These are phyloP conservation scores for Penicillium vulpinum DNA, from an alignment of 2,329 filamentous ascomycete genomes.

Conservation along the genomic window DNA sequence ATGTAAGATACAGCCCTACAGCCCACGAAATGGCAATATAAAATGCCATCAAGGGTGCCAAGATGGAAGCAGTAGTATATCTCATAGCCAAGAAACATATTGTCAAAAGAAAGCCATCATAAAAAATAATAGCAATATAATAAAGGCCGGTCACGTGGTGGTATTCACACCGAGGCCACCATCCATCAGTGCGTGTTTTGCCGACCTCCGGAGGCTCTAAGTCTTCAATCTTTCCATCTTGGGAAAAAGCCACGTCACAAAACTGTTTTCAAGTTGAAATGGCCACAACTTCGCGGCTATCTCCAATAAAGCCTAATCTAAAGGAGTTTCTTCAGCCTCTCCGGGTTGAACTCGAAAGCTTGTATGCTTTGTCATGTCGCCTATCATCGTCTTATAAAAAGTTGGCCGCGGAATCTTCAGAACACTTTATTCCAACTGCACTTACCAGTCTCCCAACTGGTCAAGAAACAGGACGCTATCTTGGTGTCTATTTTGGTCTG, in stretches of 20 bases:
- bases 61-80: neutral
- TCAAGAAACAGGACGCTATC: conserved; percentile 52
- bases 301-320: conserved; percentile 4
- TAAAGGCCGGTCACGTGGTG: conserved; percentile 6
- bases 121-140: neutral
- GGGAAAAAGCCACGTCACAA: neutral
- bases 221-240: neutral
- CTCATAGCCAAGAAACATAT: no score
- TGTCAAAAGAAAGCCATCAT: neutral
- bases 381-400: conserved; percentile 39
- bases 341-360: conserved; percentile 28
- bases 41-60: no score
- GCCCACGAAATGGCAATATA: neutral
- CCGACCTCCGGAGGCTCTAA: neutral
- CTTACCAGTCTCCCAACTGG: conserved; percentile 48
- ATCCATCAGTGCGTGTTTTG: neutral
- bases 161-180: neutral
- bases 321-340: conserved; percentile 34
- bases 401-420: conserved; percentile 39
- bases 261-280: neutral
- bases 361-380: conserved; percentile 39
- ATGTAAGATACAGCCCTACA: neutral
- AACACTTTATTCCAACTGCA: conserved; percentile 46
- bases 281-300: neutral
- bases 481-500: conserved; percentile 56